Base-by-base conservation (phyloP, 1,284 basidiomycete species). In the Naganishia sp. region DNA sequence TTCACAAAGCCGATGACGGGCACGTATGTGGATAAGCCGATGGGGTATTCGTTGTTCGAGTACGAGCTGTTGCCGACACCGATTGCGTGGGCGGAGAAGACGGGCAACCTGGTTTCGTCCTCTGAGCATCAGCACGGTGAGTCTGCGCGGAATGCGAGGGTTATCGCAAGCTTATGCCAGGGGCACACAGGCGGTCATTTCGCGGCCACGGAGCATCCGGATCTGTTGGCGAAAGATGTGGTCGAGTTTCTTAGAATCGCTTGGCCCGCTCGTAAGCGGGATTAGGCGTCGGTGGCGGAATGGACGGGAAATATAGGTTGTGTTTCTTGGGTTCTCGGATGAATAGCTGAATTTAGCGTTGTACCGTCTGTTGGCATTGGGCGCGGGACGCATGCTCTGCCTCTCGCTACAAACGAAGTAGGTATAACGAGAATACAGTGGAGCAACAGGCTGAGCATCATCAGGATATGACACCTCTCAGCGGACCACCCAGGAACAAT, bases 201-300 rank as follows among this genome's bases (percentile, higher is more conserved):
- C 63, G 73, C 81, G 4, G 81, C 81, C 0, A 72, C 82, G 39
- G 82, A 83, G 71, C 73, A 77, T 63, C 81, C 82, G 6, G 68
- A 71, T 0, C 59, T 69, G 65, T 69, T 80, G 28, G 80, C 75
- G 63, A 55, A 71, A 21, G 75, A 75, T 61, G 71, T 82, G 1
- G 66, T 69, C 11, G 73, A 67, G 5, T 79, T 79, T 54, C 60
- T 80, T 7, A 68, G 75, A 54, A 74, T 72, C 43, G 63, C 77
- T n/a, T 72, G 73, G 44, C 60, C 60, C 13, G 21, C 23, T 11
- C 11, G 49, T 13, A 53, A 53, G 10, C 36, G 43, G 36, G 42
- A 18, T 9, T 25, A 28, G 18, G 16, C 21, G 36, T 60, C 25
- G 31, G n/a, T 18, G 36, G 36, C 36, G 36, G 36, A 39, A 39